These are phyloP conservation scores for Pelargonium cotyledonis DNA, from an alignment of 441 rosid species.

Conservation along the genomic window DNA sequence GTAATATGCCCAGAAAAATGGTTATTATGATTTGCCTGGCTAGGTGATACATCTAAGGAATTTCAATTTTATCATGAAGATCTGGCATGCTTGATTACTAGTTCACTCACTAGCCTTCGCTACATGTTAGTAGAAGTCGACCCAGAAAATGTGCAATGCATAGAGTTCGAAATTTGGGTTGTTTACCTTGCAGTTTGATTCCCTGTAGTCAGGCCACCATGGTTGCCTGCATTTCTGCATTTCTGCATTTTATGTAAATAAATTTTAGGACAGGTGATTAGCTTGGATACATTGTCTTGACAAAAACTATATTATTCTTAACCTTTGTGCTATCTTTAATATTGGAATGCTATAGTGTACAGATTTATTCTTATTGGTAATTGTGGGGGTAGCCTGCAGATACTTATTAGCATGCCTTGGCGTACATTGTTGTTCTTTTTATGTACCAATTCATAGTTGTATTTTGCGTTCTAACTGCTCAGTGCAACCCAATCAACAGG, in stretches of 20 bases:
- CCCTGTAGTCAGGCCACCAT: no score
- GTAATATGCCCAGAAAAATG: no score
- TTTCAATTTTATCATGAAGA: background rate
- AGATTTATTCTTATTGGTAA: background rate
- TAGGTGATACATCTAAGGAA: no score
- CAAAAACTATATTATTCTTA: background rate
- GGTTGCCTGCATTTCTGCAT: background rate
- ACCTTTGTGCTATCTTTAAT: background rate
- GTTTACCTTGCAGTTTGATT: no score
- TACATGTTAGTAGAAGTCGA: no score
- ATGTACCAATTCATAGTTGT: background rate
- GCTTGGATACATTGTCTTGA: background rate
- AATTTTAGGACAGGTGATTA: background rate
- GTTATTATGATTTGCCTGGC: no score
- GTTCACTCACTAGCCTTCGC: background rate
- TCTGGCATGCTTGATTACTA: background rate
- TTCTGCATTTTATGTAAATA: background rate
- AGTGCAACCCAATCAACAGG: background rate
- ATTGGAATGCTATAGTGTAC: background rate
- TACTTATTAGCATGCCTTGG: background rate
- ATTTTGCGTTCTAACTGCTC: background rate
- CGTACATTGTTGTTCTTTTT: background rate
- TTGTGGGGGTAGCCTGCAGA: background rate
- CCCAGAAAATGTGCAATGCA: background rate
- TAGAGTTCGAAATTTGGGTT: background rate